Evolutionary conservation across 441 rosid genomes (phyloP).

Genomic region (Theobroma grandiflorum): DNA sequence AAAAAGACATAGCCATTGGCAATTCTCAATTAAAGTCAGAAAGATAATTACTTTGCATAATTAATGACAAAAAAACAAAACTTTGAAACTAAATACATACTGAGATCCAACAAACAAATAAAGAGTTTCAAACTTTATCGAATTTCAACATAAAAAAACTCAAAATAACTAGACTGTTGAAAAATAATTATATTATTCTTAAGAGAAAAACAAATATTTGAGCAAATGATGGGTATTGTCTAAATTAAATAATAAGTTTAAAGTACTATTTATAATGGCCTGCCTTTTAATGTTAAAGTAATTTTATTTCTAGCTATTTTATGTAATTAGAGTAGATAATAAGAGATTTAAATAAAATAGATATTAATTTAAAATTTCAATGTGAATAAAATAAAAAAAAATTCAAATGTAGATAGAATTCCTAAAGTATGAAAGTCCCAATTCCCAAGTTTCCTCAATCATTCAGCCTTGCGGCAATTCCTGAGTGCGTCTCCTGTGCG

Average conservation of each 20-base stretch:
- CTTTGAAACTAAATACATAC: background rate
- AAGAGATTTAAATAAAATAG: no score
- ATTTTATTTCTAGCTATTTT: no score
- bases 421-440: background rate
- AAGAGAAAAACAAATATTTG: background rate
- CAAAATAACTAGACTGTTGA: conserved; percentile 15
- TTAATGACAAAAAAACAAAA: background rate
- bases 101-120: background rate
- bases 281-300: no score
- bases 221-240: no score
- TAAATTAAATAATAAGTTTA: no score
- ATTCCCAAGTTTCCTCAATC: background rate
- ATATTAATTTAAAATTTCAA: no score
- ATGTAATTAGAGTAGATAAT: no score
- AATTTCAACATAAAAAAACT: background rate
- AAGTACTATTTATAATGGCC: no score
- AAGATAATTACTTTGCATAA: background rate
- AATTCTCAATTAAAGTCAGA: background rate
- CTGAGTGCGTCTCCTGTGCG: no score
- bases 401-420: no score
- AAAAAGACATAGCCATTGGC: conserved; percentile 33
- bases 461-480: no score
- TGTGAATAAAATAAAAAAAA: no score
- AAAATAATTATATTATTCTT: background rate
- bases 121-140: background rate